A percentile compares a stretch with the other conserved stretches of the same genome.
These are phyloP conservation scores for Ramaria sp. DNA, from an alignment of 768 basidiomycete species.

Conservation along the genomic window DNA sequence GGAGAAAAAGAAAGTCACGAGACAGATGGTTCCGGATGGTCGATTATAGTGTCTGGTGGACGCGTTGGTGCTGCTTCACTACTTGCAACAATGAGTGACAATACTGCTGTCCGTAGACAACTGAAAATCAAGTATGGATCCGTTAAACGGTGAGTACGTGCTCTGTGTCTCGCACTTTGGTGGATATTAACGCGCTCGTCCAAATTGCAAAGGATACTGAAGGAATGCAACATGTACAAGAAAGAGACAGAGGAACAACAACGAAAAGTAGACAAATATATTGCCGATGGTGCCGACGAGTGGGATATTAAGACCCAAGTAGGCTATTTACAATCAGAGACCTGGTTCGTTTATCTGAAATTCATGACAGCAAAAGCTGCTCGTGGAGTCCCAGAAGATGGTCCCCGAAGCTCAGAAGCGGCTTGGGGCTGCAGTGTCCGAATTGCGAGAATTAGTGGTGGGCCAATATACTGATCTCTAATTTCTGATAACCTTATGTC, in stretches of 20 bases:
- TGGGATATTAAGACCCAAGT: constrained; percentile 71
- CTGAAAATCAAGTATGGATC: constrained; percentile 69
- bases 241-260: constrained; percentile 53
- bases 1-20: too few species aligned
- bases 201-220: constrained; percentile 37
- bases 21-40: too few species aligned
- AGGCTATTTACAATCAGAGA: too few species aligned
- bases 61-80: too few species aligned
- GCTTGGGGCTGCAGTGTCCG: constrained; percentile 49
- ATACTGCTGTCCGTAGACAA: constrained; percentile 41
- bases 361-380: constrained; percentile 11
- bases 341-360: too few species aligned
- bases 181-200: constrained; percentile 9
- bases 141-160: constrained; percentile 44
- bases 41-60: too few species aligned
- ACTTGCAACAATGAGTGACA: constrained; percentile 33
- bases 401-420: constrained; percentile 52
- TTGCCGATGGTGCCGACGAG: constrained; percentile 45
- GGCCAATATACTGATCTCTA: neutral
- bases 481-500: neutral
- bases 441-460: constrained; percentile 59
- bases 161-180: constrained; percentile 11
- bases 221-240: constrained; percentile 57
- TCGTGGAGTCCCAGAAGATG: constrained; percentile 78
- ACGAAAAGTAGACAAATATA: constrained; percentile 48